These are phyloP conservation scores for Tulasnella sp. DNA, from an alignment of 768 basidiomycete genomes.

Conservation along the genomic window DNA sequence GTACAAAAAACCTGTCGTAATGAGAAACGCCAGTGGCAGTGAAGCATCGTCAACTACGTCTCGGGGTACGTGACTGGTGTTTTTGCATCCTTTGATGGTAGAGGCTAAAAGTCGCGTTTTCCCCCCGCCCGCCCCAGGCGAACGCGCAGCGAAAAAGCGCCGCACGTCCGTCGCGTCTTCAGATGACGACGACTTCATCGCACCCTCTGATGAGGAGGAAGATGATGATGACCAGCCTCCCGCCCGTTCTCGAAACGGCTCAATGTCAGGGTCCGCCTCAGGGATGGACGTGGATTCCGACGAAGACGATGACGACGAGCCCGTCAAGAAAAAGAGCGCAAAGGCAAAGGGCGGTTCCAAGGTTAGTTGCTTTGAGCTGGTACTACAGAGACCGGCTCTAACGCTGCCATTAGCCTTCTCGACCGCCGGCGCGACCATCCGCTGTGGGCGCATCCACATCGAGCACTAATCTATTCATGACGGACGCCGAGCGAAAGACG, in stretches of 20 bases:
- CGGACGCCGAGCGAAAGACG: constrained; percentile 74
- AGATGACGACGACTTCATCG: constrained; percentile 62
- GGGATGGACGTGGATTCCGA: constrained; percentile 35
- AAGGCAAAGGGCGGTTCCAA: constrained; percentile 23
- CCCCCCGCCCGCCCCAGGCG: background rate
- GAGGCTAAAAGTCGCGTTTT: background rate
- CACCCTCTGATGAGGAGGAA: constrained; percentile 52
- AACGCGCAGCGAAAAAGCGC: background rate
- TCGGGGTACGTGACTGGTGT: background rate
- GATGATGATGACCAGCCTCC: constrained; percentile 6
- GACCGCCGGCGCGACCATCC: constrained; percentile 32
- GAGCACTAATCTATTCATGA: constrained; percentile 52
- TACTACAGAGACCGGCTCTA: background rate
- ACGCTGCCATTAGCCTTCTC: constrained; percentile 8
- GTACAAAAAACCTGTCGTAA: constrained; percentile 39
- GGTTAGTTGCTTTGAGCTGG: background rate
- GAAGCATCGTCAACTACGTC: constrained; percentile 22
- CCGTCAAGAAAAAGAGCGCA: constrained; percentile 26
- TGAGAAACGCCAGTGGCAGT: constrained; percentile 57
- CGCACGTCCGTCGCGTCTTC: background rate
- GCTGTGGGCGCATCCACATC: constrained; percentile 31
- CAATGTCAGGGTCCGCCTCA: constrained; percentile 16
- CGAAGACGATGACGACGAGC: constrained; percentile 32
- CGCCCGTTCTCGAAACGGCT: background rate
- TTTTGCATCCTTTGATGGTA: background rate